Conservation (phyloP, 352 stramenopile genomes). For the Phytopythium aichiense region DNA sequence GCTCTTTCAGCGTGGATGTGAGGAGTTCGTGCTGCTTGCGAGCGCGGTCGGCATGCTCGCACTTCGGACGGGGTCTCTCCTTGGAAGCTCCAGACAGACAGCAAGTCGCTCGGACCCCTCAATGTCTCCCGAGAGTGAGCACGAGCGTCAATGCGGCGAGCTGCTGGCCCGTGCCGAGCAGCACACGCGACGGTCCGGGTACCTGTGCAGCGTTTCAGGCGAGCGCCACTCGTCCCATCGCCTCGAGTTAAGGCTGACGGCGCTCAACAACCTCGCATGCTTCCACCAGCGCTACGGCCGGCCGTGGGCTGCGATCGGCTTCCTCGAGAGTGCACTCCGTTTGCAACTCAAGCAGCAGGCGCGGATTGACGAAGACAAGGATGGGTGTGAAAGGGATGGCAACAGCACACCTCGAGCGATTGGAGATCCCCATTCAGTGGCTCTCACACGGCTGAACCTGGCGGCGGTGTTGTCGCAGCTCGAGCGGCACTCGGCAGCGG, state of each 20-base stretch:
- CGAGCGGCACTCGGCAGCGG: conserved; percentile 34
- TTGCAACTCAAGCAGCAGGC: conserved; percentile 33
- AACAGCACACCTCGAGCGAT: no score
- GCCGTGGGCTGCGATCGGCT: conserved; percentile 34
- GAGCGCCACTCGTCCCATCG: conserved; percentile 19
- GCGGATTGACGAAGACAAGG: background rate
- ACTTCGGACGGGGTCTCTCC: conserved; percentile 10
- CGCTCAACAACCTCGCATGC: conserved; percentile 69
- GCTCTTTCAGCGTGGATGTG: conserved; percentile 49
- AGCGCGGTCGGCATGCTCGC: conserved; percentile 56
- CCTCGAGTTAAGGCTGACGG: conserved; percentile 37
- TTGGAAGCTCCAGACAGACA: no score
- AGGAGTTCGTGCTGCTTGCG: conserved; percentile 61
- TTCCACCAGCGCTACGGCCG: conserved; percentile 41
- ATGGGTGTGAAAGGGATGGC: no score
- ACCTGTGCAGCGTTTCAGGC: conserved; percentile 25
- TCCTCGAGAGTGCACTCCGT: conserved; percentile 42
- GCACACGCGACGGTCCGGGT: conserved; percentile 40
- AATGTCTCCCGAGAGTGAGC: background rate
- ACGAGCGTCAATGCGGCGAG: conserved; percentile 16
- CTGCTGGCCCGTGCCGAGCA: conserved; percentile 45
- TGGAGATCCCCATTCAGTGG: no score
- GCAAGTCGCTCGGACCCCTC: background rate
- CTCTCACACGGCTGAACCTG: conserved; percentile 2
- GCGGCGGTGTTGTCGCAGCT: conserved; percentile 49